A percentile compares a stretch with the other conserved stretches of the same genome.
These are phyloP conservation scores for Gossypium anomalum DNA, from an alignment of 345 rosid genomes.

Conservation along the genomic window DNA sequence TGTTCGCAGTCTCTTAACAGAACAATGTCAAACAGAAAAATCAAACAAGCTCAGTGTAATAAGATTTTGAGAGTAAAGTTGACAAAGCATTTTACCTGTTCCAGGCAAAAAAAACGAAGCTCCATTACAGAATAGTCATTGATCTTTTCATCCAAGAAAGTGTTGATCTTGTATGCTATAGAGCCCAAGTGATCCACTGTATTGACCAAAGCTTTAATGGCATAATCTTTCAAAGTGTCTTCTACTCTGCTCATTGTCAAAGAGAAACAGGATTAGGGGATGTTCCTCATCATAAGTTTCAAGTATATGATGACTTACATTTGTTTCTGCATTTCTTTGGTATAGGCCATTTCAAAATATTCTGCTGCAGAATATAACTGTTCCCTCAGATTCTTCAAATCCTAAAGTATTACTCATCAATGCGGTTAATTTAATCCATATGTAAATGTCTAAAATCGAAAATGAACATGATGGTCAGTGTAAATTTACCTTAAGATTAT, in stretches of 20 bases:
- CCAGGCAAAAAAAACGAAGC: conserved; percentile 48
- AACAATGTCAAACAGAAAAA: not conserved
- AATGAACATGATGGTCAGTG: not conserved
- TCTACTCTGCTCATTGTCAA: conserved; percentile 39
- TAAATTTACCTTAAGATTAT: conserved; percentile 51
- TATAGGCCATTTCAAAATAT: conserved; percentile 61
- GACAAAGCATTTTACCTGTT: conserved; percentile 38
- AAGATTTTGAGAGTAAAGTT: not conserved
- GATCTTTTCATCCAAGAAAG: conserved; percentile 44
- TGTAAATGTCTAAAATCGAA: conserved; percentile 14
- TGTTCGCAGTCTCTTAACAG: conserved; percentile 44
- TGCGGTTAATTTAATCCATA: not conserved
- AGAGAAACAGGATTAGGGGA: not conserved
- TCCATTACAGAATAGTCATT: conserved; percentile 44
- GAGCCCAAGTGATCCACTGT: conserved; percentile 90
- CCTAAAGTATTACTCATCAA: conserved; percentile 34
- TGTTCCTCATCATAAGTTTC: not conserved
- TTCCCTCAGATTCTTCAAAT: conserved; percentile 63
- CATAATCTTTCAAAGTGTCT: conserved; percentile 64
- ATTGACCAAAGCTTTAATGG: conserved; percentile 63
- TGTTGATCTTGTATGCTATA: conserved; percentile 59
- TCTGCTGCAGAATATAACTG: conserved; percentile 72
- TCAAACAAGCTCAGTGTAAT: not conserved
- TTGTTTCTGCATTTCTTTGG: conserved; percentile 54
- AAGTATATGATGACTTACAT: conserved; percentile 33